A percentile compares a stretch with the other conserved stretches of the same genome.
Conservation (phyloP, 345 rosid species). For the Cochlearia excelsa region DNA sequence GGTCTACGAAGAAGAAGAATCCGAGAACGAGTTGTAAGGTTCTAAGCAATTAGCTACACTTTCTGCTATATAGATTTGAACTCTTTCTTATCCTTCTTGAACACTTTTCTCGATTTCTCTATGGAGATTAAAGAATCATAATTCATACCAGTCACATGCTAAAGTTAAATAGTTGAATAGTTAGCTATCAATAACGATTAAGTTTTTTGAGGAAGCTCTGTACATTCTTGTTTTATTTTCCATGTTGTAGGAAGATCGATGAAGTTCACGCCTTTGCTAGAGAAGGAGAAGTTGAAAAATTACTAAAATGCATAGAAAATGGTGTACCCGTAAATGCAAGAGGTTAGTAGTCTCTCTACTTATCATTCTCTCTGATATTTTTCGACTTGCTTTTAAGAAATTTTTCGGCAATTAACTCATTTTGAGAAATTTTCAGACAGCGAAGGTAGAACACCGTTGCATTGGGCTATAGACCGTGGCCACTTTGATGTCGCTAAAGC, state of each 20-base stretch:
- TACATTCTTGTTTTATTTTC: not conserved
- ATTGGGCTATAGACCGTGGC: conserved; percentile 97
- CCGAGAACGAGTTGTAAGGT: conserved; percentile 83
- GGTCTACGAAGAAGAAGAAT: conserved; percentile 73
- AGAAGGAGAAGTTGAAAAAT: conserved; percentile 78
- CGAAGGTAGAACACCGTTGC: conserved; percentile 87
- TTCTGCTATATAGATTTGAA: not conserved
- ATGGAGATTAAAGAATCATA: not conserved
- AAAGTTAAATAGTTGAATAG: too few relatives aligned
- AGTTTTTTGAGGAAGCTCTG: not conserved
- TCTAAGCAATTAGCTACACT: conserved; percentile 29
- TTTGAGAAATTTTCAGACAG: conserved; percentile 52
- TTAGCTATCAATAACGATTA: too few relatives aligned
- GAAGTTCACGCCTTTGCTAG: conserved; percentile 87
- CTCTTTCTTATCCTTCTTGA: not conserved
- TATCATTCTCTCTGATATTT: not conserved
- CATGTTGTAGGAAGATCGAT: conserved; percentile 60
- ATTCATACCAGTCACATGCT: not conserved
- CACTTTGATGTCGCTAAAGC: conserved; percentile 51
- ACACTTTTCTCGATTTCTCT: not conserved
- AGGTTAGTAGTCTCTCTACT: conserved; percentile 44
- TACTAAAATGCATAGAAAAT: conserved; percentile 62
- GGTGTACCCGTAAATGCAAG: conserved; percentile 66
- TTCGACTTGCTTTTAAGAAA: too few relatives aligned
- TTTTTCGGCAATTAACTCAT: not conserved